Evolutionary conservation across 2,329 filamentous ascomycete genomes (phyloP), one percentile per base, ranked within the genome.

Genomic region (Sclerotinia borealis): DNA sequence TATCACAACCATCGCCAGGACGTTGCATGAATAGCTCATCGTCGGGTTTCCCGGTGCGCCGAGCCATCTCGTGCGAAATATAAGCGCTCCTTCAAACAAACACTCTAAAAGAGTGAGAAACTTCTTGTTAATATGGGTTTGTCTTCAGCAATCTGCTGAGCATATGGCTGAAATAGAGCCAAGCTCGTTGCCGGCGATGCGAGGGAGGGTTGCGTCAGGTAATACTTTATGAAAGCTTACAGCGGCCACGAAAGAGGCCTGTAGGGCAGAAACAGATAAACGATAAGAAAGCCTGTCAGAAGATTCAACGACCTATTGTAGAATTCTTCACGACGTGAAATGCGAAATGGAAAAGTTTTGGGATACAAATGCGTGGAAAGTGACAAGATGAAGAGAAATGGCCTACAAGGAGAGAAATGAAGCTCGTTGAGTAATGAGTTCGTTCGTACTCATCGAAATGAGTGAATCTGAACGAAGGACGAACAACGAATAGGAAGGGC

Each of bases 1-100:
- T 92, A 71, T 92, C 86, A 51, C 77, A 76, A 62, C 76, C 78
- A 58, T 75, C 70, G 59, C 72, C 72, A n/a, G 76, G 76, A 65
- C 73, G 77, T 66, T 81, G 76, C 68, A 96, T 83, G 79, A 96
- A 93, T 79, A 96, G 88, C 81, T 93, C 91, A 77, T 92, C 88
- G 36, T 92, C 89, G 31, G 88, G 85, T 69, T 88, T 80, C 71
- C 88, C 88, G 73, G 88, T 85, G 64, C 71, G 73, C 59, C 66
- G 64, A 51, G 72, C 72, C 73, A 75, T 75, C 67, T 69, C 67
- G 66, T 68, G 67, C 63, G 41, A 50, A 59, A 48, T 58, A 55
- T 50, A 64, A 67, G 54, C 39, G 65, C 64, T 66, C 67, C 66
- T 65, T 69, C 68, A 65, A 66, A 65, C 61, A 55, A 62, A 65